Conservation (phyloP, 768 basidiomycete genomes). For the Cystofilobasidium bisporidii region DNA sequence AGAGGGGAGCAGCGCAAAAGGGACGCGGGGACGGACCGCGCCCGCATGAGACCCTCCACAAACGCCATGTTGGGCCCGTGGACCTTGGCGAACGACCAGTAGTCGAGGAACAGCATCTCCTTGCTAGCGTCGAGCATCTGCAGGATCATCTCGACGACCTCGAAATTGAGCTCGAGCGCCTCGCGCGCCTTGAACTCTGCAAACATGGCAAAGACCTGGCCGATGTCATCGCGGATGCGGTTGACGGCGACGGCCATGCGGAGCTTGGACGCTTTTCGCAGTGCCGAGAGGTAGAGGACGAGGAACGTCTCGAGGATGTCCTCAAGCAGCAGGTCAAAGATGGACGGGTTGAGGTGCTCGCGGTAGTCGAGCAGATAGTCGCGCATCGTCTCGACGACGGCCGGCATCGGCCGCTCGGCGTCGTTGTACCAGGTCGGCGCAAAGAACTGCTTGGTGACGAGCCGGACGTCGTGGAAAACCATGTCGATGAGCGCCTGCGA, state of each 20-base stretch:
- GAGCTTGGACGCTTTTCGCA: slow-evolving; percentile 69
- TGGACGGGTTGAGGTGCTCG: slow-evolving; percentile 73
- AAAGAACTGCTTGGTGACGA: slow-evolving; percentile 76
- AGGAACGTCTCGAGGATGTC: slow-evolving; percentile 86
- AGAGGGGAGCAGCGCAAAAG: neutral
- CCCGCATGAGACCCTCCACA: slow-evolving; percentile 80
- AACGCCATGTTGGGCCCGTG: slow-evolving; percentile 89
- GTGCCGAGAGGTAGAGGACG: slow-evolving; percentile 75
- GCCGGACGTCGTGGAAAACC: slow-evolving; percentile 87
- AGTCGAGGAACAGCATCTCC: slow-evolving; percentile 82
- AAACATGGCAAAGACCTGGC: slow-evolving; percentile 70
- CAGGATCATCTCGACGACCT: slow-evolving; percentile 73
- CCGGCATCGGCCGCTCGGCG: slow-evolving; percentile 55
- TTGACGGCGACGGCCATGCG: slow-evolving; percentile 76
- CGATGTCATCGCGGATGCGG: slow-evolving; percentile 70
- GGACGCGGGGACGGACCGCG: slow-evolving; percentile 42
- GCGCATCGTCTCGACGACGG: slow-evolving; percentile 87
- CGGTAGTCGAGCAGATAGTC: slow-evolving; percentile 97
- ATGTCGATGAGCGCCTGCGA: slow-evolving; percentile 87
- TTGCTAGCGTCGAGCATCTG: slow-evolving; percentile 74
- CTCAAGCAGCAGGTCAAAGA: slow-evolving; percentile 84
- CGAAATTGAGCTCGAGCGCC: slow-evolving; percentile 73
- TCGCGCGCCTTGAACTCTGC: slow-evolving; percentile 56
- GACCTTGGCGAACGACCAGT: slow-evolving; percentile 81
- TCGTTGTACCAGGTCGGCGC: slow-evolving; percentile 71